Base-by-base conservation (phyloP, 768 basidiomycete species). In the Arthromyces matolae region DNA sequence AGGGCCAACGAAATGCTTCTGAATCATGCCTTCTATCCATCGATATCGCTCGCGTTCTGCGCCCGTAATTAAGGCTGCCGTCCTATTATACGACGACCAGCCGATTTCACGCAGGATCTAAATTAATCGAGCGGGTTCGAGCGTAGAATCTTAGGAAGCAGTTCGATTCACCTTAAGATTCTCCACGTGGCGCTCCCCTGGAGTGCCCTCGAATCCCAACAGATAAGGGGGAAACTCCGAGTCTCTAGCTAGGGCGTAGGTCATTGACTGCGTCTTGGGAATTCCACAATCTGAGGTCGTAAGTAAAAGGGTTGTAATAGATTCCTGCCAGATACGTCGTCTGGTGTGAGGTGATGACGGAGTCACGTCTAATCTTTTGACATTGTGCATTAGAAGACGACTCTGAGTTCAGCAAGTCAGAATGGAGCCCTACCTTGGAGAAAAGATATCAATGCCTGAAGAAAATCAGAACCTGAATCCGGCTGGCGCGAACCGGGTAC, bases 251-350 rank as follows among this genome's bases (percentile, higher is more conserved):
- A 84, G 75, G 19, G 79, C 72, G 58, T 78, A 91, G 18, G 60
- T 44, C 73, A 90, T 82, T 5, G 61, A 58, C 57, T 86, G 80
- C 13, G 69, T 64, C 33, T 67, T 59, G 1, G 84, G 82, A 54
- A 91, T 88, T 16, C 69, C 67, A 58, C 78, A 80, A 8, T 77
- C 73, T 0, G 78, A 68, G 47, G 68, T 74, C 0, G 84, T 84
- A 25, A 89, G 72, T 13, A 90, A 63, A 14, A 91, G 66, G 1
- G 82, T 75, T 0, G 83, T 77, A 19, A 89, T 71, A 3, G 84
- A 74, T 63, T 91, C 89, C 60, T 91, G 87, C 85, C 86, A 88
- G 12, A 91, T 84, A 4, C 89, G 76, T 13, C 86, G 76, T 49
- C 71, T 79, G 13, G 77, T 71, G 60, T 91, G 89, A 5, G 74